Base-by-base conservation (phyloP, 805 yeast genomes). In the Candida palmyrensis region DNA sequence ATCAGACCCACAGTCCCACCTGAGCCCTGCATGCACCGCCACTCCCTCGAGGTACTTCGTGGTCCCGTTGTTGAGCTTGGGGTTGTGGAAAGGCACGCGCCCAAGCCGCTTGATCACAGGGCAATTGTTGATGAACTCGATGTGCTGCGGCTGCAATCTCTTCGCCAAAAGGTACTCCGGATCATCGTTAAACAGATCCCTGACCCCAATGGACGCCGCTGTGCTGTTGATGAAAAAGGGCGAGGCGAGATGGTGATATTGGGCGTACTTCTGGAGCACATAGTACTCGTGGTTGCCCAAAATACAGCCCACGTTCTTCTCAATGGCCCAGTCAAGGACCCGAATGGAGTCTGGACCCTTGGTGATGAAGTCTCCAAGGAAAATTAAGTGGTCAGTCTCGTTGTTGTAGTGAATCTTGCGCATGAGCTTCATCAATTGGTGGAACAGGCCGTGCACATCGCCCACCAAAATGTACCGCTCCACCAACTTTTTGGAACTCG, bases 231-330 rank as follows among this genome's bases (percentile, higher is more conserved):
- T 45, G 42, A 60, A 53, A 27, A 35, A 43, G 15, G 71, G 64
- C 19, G 53, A 46, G 25, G 46, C 45, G 35, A 77, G 56, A 17
- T 73, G 71, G 54, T 77, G 88, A 46, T 62, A 70, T 38, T 59
- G 74, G 16, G 80, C 75, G 49, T 86, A 86, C 47, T 79, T 61
- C 35, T 77, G 69, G 43, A 89, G 50, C 8, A 82, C 72, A 39
- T 77, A 79, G 40, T 80, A 68, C 56, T 89, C 97, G 55, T 90
- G 96, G 61, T 89, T 89, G 0, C 97, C 97, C 38, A 92, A 61
- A 2, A 89, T 76, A 51, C 95, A 88, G 34, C 75, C 77, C 11
- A 84, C 71, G 11, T 73, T 61, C 43, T 77, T 51, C 15, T 74
- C 62, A 21, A 79, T 45, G 13, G 84, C 79, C 47, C 57, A 79